A percentile compares a stretch with the other conserved stretches of the same genome.
Conservation (phyloP, 768 basidiomycete genomes). For the Sarcomyxa edulis region DNA sequence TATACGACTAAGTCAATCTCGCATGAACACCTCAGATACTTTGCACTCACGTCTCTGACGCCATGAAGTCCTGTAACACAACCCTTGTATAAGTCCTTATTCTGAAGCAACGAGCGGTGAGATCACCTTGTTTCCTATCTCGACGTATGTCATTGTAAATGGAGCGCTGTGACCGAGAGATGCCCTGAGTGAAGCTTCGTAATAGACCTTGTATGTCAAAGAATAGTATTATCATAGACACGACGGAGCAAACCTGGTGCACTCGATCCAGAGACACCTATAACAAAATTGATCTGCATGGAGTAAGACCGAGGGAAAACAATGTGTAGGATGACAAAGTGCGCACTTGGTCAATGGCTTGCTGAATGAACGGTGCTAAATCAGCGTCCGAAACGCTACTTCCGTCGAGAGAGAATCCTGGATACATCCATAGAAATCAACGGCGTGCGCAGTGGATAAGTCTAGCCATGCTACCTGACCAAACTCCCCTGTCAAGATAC, state of each 20-base stretch:
- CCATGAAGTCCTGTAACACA: constrained; percentile 14
- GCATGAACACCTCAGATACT: background rate
- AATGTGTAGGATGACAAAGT: no score
- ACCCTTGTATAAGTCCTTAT: no score
- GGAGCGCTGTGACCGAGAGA: constrained; percentile 52
- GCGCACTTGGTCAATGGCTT: constrained; percentile 49
- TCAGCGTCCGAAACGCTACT: constrained; percentile 34
- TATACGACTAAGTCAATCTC: constrained; percentile 13
- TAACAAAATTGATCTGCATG: constrained; percentile 62
- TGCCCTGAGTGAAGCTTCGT: constrained; percentile 44
- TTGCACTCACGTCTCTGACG: constrained; percentile 7
- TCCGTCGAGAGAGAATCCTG: constrained; percentile 48
- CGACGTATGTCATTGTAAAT: constrained; percentile 42
- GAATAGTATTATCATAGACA: no score
- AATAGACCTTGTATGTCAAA: constrained; percentile 1
- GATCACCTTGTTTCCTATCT: constrained; percentile 56
- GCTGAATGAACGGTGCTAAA: constrained; percentile 47
- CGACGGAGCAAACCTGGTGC: constrained; percentile 26
- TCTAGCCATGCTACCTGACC: constrained; percentile 40
- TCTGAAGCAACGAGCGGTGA: no score
- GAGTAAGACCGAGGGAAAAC: no score
- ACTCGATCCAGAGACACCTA: constrained; percentile 43
- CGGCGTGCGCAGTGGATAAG: no score
- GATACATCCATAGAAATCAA: no score
- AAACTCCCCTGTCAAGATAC: no score